These are phyloP conservation scores for Phoma sp. DNA, from an alignment of 2,329 filamentous ascomycete species.

Conservation along the genomic window DNA sequence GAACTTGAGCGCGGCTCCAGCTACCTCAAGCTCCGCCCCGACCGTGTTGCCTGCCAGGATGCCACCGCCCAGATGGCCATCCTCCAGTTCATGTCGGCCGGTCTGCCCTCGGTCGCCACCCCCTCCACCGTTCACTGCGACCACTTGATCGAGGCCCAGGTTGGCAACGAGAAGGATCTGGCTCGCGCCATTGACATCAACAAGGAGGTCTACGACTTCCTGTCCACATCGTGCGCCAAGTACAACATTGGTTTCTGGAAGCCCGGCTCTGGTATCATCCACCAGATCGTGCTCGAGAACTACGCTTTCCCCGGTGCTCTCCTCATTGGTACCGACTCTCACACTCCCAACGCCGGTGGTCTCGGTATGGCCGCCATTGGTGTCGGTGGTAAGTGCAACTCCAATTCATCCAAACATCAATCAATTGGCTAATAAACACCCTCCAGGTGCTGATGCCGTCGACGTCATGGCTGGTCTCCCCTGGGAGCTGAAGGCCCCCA, in stretches of 20 bases:
- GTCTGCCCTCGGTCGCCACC: conserved; percentile 93
- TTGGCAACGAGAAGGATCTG: conserved; percentile 93
- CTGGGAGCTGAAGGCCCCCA: conserved; percentile 98
- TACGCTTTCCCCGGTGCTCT: conserved; percentile 99
- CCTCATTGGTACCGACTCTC: conserved; percentile 96
- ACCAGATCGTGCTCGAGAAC: conserved; percentile 98
- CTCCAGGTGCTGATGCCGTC: conserved; percentile 83
- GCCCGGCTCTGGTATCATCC: conserved; percentile 98
- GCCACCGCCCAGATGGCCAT: conserved; percentile 99
- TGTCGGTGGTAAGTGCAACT: conserved; percentile 70
- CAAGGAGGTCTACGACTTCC: conserved; percentile 99
- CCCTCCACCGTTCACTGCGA: conserved; percentile 98
- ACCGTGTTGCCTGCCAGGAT: conserved; percentile 99
- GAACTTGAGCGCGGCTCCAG: conserved; percentile 95
- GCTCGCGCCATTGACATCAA: conserved; percentile 90
- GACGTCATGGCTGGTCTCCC: conserved; percentile 97
- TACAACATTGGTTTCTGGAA: conserved; percentile 99
- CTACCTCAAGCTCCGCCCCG: conserved; percentile 95
- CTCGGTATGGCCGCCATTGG: conserved; percentile 94
- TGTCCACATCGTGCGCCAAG: conserved; percentile 92
- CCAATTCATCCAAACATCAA: not conserved
- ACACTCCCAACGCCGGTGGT: conserved; percentile 97
- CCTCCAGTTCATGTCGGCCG: conserved; percentile 98
- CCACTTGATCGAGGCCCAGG: conserved; percentile 97
- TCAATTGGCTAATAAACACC: conserved; percentile 3